Base-by-base conservation (phyloP, 352 stramenopile genomes). In the Detonula confervacea region DNA sequence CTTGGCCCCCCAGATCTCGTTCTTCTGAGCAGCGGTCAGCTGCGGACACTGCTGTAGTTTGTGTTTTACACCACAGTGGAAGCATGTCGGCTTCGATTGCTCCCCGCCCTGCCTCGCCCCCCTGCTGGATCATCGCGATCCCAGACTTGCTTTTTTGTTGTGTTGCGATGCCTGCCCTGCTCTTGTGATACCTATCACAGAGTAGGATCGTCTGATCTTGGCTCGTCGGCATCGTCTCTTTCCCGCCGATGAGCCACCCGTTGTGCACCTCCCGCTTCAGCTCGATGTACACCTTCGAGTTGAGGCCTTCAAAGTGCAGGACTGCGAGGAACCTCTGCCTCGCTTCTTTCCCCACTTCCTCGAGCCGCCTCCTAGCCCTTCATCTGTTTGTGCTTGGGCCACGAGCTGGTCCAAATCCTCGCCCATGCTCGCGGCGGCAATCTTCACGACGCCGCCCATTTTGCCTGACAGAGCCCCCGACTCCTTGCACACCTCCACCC, bases 221-320 rank as follows among this genome's bases (percentile, higher is more conserved):
- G 11, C 2, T 29, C 22, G 25, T 57, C 4, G n/a, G n/a, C 18
- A 57, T 25, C 18, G 47, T 57, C 3, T 57, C 47, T 4, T 4
- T 2, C 11, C 47, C 47, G 18, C 12, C 2, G 8, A 57, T 29
- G 47, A 57, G 3, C 47, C 47, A 57, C 3, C 18, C n/a, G 18
- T 29, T 57, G 47, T 57, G 47, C 12, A 57, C 47, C 18, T 30
- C n/a, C 1, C 14, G 3, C 47, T 57, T 57, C 16, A 57, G 18
- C 2, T 57, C 47, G 3, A 18, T 7, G 47, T 57, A 57, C 47
- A 29, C 1, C 3, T 6, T 29, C 4, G 2, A 12, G 22, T 57
- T 29, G 11, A 57, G 47, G 16, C 47, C 8, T 12, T 57, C 47
- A 57, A 57, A 57, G 29, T 57, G 47, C 9, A 57, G 47, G 3